phyloP scores from a whole-genome alignment of 1,284 basidiomycete genomes.

The Boletus sp. region DNA sequence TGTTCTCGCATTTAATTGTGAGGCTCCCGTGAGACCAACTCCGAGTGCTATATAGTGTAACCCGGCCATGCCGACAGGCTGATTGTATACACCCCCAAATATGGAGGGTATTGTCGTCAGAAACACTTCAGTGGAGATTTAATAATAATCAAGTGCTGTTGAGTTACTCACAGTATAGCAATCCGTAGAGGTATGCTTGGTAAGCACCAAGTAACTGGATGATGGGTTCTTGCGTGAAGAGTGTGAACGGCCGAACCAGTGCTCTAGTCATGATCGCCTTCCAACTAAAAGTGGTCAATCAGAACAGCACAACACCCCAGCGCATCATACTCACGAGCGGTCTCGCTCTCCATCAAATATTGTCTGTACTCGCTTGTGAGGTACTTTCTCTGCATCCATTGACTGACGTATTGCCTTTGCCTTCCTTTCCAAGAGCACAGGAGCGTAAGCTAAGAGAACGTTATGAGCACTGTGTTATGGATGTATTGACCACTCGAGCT shows the following conservation, averaged over 20 bases:
- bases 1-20: conserved; percentile 53
- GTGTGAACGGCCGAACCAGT: conserved; percentile 51
- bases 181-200: conserved; percentile 55
- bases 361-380: conserved; percentile 44
- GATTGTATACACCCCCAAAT: conserved; percentile 54
- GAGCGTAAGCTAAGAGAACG: conserved; percentile 55
- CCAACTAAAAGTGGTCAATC: conserved; percentile 37
- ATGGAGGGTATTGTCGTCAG: conserved; percentile 69
- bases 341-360: conserved; percentile 47
- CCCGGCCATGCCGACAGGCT: conserved; percentile 59
- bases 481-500: background rate
- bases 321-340: conserved; percentile 43
- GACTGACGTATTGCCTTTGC: conserved; percentile 54
- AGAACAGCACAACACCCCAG: background rate
- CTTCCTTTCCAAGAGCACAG: conserved; percentile 62
- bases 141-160: background rate
- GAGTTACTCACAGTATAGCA: conserved; percentile 53
- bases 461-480: background rate
- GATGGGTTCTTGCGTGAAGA: conserved; percentile 53
- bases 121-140: conserved; percentile 45
- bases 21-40: conserved; percentile 45
- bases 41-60: conserved; percentile 61
- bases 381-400: conserved; percentile 48
- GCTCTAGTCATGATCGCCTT: conserved; percentile 40
- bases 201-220: conserved; percentile 51